A percentile compares a stretch with the other conserved stretches of the same genome.
These are phyloP conservation scores for Astragalus glycyphyllos DNA, from an alignment of 306 rosid genomes.

Conservation along the genomic window DNA sequence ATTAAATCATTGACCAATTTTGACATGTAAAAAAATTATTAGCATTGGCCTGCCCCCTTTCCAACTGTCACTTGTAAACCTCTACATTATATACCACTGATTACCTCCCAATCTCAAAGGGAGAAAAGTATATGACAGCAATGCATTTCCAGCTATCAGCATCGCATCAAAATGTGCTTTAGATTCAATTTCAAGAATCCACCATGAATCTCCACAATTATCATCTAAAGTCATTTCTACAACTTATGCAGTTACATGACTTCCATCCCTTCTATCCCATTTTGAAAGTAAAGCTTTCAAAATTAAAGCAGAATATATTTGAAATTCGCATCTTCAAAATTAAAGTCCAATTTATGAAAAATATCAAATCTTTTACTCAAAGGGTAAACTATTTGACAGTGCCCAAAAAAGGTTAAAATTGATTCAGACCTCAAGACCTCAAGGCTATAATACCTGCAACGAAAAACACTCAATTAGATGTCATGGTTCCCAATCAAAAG, in stretches of 20 bases:
- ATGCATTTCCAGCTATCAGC: slow-evolving; percentile 24
- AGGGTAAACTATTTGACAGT: neutral
- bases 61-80: slow-evolving; percentile 20
- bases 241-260: neutral
- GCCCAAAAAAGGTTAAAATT: slow-evolving; percentile 23
- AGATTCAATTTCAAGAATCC: slow-evolving; percentile 17
- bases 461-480: too few relatives aligned
- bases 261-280: slow-evolving; percentile 14
- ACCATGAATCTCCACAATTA: slow-evolving; percentile 14
- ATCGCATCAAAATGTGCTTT: slow-evolving; percentile 7
- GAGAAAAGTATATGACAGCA: slow-evolving; percentile 1
- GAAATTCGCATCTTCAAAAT: too few relatives aligned
- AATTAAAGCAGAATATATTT: neutral
- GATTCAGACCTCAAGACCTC: slow-evolving; percentile 84
- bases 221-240: slow-evolving; percentile 6
- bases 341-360: neutral
- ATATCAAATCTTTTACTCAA: neutral
- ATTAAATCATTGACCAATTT: too few relatives aligned
- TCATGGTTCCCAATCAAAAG: too few relatives aligned
- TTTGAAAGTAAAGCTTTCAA: neutral
- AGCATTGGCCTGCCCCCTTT: neutral
- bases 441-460: too few relatives aligned
- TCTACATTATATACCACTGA: neutral
- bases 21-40: too few relatives aligned
- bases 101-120: slow-evolving; percentile 13